Conservation (phyloP, 176 grass and related monocot species). For the Avena sativa region DNA sequence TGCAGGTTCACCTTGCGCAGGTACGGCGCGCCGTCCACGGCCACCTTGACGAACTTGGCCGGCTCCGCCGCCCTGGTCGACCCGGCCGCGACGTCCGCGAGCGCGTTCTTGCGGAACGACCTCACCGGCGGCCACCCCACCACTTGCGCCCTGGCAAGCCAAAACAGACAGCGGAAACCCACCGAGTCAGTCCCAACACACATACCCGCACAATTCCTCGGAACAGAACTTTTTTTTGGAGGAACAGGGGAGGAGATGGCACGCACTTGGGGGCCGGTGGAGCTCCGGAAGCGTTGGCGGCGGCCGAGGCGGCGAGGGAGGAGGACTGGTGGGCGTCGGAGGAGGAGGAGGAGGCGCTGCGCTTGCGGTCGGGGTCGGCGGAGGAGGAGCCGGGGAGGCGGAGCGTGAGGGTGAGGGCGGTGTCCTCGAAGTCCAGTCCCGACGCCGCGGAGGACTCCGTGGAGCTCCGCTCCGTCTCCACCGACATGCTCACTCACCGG, state of each 20-base stretch:
- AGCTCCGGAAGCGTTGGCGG: constrained; percentile 38
- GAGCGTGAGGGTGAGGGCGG: constrained; percentile 85
- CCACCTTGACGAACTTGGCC: constrained; percentile 92
- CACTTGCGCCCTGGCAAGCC: constrained; percentile 62
- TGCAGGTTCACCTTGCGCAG: constrained; percentile 93
- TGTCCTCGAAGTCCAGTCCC: constrained; percentile 89
- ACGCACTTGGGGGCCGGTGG: constrained; percentile 71
- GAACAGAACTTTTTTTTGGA: not conserved
- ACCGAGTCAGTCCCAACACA: not conserved
- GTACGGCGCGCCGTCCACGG: constrained; percentile 91
- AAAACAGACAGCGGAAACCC: not conserved
- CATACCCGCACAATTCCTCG: not conserved
- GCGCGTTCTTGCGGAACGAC: constrained; percentile 77
- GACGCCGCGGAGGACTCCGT: constrained; percentile 70
- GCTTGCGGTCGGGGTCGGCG: constrained; percentile 27
- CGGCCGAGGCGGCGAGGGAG: constrained; percentile 35
- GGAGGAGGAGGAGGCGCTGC: constrained; percentile 27
- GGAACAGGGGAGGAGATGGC: not conserved
- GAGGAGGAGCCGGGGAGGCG: constrained; percentile 64
- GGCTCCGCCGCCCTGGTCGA: constrained; percentile 46
- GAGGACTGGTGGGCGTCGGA: constrained; percentile 26
- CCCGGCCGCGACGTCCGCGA: constrained; percentile 61
- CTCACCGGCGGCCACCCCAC: constrained; percentile 99
- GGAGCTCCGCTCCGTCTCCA: constrained; percentile 86
- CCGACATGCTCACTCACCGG: constrained; percentile 50